Evolutionary conservation across 495 filamentous ascomycete species (phyloP).

Genomic region (Astrothelium subdiscretum): DNA sequence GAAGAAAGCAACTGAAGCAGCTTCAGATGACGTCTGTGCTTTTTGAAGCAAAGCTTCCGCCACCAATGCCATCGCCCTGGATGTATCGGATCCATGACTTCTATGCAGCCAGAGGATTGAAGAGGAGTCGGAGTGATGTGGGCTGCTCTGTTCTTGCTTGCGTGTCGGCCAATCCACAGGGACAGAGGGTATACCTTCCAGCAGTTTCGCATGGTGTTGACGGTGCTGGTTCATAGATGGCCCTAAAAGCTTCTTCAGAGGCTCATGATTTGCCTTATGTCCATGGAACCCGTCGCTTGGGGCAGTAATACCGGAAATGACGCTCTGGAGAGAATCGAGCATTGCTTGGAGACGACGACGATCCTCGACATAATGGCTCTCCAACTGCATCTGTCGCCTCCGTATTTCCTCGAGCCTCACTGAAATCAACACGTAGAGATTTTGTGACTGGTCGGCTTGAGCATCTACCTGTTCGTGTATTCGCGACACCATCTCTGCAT

Average conservation of each 20-base stretch:
- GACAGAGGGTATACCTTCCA: neutral
- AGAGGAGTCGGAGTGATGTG: neutral
- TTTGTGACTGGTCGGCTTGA: too few relatives aligned
- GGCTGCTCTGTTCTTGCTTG: neutral
- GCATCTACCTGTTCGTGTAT: slow-evolving; percentile 2
- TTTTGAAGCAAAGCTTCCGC: neutral
- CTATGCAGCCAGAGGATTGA: slow-evolving; percentile 6
- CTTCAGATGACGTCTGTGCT: slow-evolving; percentile 7
- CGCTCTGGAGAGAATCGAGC: neutral
- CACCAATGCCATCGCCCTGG: neutral
- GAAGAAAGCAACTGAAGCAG: slow-evolving; percentile 32
- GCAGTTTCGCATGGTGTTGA: neutral
- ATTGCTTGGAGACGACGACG: neutral
- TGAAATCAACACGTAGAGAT: too few relatives aligned
- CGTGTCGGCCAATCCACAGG: neutral
- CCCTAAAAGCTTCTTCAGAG: neutral
- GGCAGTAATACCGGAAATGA: neutral
- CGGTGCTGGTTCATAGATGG: neutral
- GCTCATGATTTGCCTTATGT: neutral
- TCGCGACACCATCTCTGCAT: neutral
- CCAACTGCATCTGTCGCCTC: neutral
- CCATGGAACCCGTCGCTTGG: neutral
- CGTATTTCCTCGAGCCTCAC: too few relatives aligned
- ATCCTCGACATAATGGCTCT: neutral
- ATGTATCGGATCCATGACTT: neutral